Evolutionary conservation across 352 stramenopile species (phyloP), one percentile per base, ranked within the genome.

Genomic region (Phytophthora meadii): DNA sequence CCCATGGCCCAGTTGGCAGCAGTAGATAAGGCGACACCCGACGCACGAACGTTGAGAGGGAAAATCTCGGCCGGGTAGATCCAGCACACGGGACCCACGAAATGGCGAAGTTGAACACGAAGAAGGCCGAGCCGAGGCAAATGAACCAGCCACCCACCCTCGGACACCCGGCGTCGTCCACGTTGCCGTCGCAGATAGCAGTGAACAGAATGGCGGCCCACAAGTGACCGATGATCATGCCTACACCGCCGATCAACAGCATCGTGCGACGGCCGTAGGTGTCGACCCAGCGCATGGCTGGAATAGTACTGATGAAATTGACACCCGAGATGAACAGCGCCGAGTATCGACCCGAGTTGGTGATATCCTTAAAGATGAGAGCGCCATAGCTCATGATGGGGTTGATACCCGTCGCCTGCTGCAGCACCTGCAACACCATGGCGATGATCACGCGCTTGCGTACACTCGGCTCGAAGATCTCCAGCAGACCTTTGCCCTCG

Each of bases 21-120:
- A 2, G 54, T 62, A 9, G 54, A 62, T 14, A 62, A 25, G 12
- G 54, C 17, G 17, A 62, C 42, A 11, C 25, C 54, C 30, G 42
- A 24, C 4, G 54, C 54, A 15, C 54, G 54, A 45, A 84, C 70
- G 22, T 58, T 68, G 8, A 81, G 58, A 3, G 76, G 68, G 58
- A 85, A 86, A 30, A 81, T 68, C 72, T 87, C 78, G 30, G 70
- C 58, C 4, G 77, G 76, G 27, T 30, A 30, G 27, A 30, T 30
- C 27, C 27, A 30, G 54, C 82, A 82, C n/a, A 82, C 53, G 17
- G 78, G 46, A 48, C 41, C 41, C 41, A 48, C 19, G 41, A 48
- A 9, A 48, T 48, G 11, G 41, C 41, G 12, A 51, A 51, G 44
- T 51, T 51, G 44, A 51, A 51, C 24, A 51, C 44, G 44, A 51